phyloP scores from a whole-genome alignment of 192 early-diverging fungal genomes.

The Coemansia brasiliensis region DNA sequence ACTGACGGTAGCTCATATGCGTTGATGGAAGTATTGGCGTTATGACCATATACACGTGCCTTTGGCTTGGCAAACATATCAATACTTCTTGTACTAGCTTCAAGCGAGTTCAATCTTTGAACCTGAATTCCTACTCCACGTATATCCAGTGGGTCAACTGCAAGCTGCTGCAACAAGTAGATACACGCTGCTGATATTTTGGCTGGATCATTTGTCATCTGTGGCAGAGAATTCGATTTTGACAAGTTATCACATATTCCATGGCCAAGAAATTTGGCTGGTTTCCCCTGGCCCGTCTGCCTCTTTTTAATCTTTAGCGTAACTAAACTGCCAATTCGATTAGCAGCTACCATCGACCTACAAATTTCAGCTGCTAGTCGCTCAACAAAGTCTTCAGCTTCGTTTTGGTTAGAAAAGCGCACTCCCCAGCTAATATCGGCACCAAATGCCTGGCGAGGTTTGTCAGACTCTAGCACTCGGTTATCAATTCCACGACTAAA shows the following conservation, averaged over 20 bases:
- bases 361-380: conserved; percentile 67
- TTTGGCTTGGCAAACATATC: conserved; percentile 24
- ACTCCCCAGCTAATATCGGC: conserved; percentile 89
- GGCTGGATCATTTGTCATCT: conserved; percentile 54
- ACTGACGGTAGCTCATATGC: conserved; percentile 27
- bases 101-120: conserved; percentile 20
- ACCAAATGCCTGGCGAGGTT: conserved; percentile 72
- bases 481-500: conserved; percentile 76
- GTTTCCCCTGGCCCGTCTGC: conserved; percentile 51
- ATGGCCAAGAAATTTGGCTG: conserved; percentile 65
- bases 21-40: not conserved
- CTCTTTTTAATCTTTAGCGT: conserved; percentile 69
- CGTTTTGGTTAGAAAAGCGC: conserved; percentile 69
- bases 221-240: conserved; percentile 52
- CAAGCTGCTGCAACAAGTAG: conserved; percentile 19
- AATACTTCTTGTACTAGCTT: conserved; percentile 8
- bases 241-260: conserved; percentile 64
- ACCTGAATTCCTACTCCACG: conserved; percentile 45
- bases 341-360: conserved; percentile 59
- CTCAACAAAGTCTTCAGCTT: conserved; percentile 71
- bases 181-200: conserved; percentile 22
- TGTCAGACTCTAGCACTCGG: conserved; percentile 63
- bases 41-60: not conserved
- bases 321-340: conserved; percentile 60
- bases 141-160: conserved; percentile 37